Conservation (phyloP, 208 protist genomes). For the Endotrypanum monterogeii region DNA sequence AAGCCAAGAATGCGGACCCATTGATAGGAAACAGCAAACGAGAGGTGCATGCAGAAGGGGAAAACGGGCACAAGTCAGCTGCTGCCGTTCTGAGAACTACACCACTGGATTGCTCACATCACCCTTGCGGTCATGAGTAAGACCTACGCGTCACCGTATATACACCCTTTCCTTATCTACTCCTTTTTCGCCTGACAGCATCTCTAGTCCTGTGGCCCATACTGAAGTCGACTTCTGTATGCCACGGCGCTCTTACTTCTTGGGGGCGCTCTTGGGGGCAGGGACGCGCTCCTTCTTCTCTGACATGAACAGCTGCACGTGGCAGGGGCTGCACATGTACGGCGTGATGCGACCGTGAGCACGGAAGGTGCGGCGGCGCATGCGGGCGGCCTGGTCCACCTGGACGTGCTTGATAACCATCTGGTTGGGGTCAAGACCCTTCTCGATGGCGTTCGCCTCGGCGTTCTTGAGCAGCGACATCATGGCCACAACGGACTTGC, state of each 20-base stretch:
- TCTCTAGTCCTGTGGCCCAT: neutral
- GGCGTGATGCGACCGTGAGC: conserved; percentile 95
- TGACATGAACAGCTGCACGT: conserved; percentile 89
- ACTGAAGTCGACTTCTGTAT: neutral
- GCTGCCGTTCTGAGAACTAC: neutral
- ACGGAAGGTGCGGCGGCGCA: conserved; percentile 95
- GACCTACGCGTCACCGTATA: neutral
- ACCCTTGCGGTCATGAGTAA: too few relatives aligned
- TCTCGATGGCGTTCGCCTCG: conserved; percentile 91
- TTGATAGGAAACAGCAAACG: neutral
- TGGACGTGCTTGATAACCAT: conserved; percentile 94
- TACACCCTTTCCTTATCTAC: neutral
- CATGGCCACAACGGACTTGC: conserved; percentile 93
- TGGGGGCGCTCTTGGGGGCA: conserved; percentile 69
- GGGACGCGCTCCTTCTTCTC: conserved; percentile 79
- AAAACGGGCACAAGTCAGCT: neutral
- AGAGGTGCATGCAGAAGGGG: neutral
- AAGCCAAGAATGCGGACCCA: neutral
- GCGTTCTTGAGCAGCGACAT: conserved; percentile 94
- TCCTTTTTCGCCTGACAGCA: neutral
- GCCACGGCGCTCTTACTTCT: conserved; percentile 54
- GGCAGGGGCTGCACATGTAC: conserved; percentile 94
- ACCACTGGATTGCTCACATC: neutral
- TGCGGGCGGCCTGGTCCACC: conserved; percentile 89
- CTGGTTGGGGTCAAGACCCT: conserved; percentile 91